phyloP scores from a whole-genome alignment of 345 rosid genomes.

The Euphorbia tirucalli region DNA sequence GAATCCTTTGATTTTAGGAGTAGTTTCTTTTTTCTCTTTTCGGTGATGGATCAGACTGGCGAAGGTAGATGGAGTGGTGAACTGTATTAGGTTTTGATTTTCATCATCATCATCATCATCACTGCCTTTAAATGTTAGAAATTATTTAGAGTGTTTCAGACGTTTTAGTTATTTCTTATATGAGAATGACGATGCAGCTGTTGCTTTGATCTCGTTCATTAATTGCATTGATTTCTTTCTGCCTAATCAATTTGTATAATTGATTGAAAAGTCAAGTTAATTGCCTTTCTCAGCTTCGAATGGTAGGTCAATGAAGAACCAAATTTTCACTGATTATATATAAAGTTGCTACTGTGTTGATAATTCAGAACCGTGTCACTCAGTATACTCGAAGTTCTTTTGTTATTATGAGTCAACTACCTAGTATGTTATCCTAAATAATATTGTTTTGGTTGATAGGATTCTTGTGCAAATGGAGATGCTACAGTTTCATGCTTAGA shows the following conservation, averaged over 20 bases:
- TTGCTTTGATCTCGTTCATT: neutral
- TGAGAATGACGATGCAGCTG: neutral
- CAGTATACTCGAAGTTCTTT: neutral
- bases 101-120: no score
- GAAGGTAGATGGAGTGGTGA: neutral
- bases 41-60: neutral
- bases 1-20: neutral
- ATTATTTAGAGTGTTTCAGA: neutral
- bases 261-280: constrained; percentile 1
- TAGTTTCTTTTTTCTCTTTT: neutral
- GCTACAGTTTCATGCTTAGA: constrained; percentile 37
- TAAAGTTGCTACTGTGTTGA: neutral
- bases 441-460: constrained; percentile 29
- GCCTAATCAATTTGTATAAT: neutral
- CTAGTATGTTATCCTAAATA: constrained; percentile 1
- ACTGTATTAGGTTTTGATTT: neutral
- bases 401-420: neutral
- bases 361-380: neutral
- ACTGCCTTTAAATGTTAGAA: neutral
- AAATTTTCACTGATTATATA: neutral
- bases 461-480: constrained; percentile 52
- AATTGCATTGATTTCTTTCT: neutral
- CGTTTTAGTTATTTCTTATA: neutral
- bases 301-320: neutral
- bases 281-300: neutral